Conservation (phyloP, 2,329 filamentous ascomycete species). For the Neophaeococcomyces mojaviensis region DNA sequence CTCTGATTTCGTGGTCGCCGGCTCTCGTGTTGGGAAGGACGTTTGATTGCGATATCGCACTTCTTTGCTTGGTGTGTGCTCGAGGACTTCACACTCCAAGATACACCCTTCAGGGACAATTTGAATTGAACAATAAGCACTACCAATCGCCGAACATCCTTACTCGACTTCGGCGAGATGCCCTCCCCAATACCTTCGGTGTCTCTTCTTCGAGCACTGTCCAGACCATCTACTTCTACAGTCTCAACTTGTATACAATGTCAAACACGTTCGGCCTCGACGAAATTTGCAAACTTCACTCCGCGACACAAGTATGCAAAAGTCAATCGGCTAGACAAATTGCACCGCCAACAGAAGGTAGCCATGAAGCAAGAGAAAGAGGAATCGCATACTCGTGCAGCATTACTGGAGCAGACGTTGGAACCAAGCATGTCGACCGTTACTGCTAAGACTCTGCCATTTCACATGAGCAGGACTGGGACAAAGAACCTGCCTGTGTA, state of each 20-base stretch:
- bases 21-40: no score
- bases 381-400: slow-evolving; percentile 2
- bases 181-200: slow-evolving; percentile 12
- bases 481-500: slow-evolving; percentile 72
- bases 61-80: no score
- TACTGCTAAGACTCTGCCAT: slow-evolving; percentile 45
- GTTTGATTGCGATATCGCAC: no score
- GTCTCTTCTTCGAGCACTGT: slow-evolving; percentile 15
- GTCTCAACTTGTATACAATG: slow-evolving; percentile 14
- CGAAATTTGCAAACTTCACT: slow-evolving; percentile 18
- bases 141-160: no score
- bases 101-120: no score
- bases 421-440: slow-evolving; percentile 18
- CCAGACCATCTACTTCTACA: slow-evolving; percentile 9
- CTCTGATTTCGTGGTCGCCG: no score
- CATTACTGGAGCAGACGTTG: background rate
- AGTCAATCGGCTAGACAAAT: slow-evolving; percentile 22
- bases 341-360: slow-evolving; percentile 22
- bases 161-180: no score
- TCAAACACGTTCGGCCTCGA: slow-evolving; percentile 14
- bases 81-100: no score
- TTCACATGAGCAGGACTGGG: slow-evolving; percentile 64
- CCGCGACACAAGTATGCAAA: slow-evolving; percentile 23
- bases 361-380: slow-evolving; percentile 17
- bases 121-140: no score